Evolutionary conservation across 2,329 filamentous ascomycete genomes (phyloP).

Genomic region (Penicillium sp.): DNA sequence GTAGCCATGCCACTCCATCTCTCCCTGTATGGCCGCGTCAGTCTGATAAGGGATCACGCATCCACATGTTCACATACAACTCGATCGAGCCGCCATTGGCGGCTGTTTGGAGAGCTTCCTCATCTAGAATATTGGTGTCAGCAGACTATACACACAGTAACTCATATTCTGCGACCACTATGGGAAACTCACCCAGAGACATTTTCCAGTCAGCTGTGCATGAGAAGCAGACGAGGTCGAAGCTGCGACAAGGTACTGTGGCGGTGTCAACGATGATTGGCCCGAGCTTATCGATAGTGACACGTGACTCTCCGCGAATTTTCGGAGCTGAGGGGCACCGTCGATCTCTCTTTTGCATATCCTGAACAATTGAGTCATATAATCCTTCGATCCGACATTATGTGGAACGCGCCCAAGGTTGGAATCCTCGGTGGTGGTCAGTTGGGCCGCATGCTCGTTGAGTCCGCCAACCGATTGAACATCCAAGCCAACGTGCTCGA

Average conservation of each 20-base stretch:
- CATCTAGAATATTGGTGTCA: conserved; percentile 37
- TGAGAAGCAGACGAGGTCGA: conserved; percentile 14
- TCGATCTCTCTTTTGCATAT: conserved; percentile 12
- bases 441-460: conserved; percentile 89
- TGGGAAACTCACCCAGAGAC: conserved; percentile 32
- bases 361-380: conserved; percentile 7
- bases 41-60: conserved; percentile 16
- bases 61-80: conserved; percentile 47
- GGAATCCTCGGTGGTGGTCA: conserved; percentile 66
- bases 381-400: conserved; percentile 18
- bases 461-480: conserved; percentile 78
- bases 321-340: conserved; percentile 24
- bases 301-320: conserved; percentile 27
- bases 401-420: conserved; percentile 46
- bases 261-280: conserved; percentile 19
- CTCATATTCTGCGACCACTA: neutral
- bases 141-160: neutral
- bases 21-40: conserved; percentile 53
- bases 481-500: conserved; percentile 80
- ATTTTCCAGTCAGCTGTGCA: conserved; percentile 25
- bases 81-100: conserved; percentile 62
- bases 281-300: conserved; percentile 22
- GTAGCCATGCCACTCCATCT: conserved; percentile 69
- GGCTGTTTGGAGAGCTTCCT: conserved; percentile 56
- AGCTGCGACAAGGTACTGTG: conserved; percentile 16